These are phyloP conservation scores for Salix caprea DNA, from an alignment of 345 rosid genomes.

Conservation along the genomic window DNA sequence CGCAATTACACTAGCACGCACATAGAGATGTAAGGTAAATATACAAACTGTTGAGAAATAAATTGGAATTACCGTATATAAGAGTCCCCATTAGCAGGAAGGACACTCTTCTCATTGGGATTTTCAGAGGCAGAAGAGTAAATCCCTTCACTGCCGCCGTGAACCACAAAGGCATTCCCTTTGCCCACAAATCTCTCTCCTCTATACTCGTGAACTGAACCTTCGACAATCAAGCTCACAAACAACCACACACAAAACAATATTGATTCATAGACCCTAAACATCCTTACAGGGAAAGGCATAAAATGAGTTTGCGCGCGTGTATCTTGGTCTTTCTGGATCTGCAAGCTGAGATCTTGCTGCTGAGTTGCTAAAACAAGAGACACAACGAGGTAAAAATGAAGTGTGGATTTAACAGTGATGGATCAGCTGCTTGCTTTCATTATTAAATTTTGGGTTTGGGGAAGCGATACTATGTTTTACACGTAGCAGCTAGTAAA, in stretches of 20 bases:
- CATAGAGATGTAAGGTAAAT: background rate
- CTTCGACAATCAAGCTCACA: constrained; percentile 28
- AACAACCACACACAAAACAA: constrained; percentile 18
- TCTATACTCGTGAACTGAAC: constrained; percentile 82
- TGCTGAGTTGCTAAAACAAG: background rate
- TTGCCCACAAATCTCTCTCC: constrained; percentile 63
- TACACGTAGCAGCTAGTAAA: background rate
- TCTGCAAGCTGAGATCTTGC: constrained; percentile 27
- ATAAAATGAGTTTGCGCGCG: background rate
- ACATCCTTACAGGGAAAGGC: constrained; percentile 17
- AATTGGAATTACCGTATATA: constrained; percentile 54
- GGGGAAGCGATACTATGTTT: background rate
- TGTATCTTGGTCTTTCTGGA: constrained; percentile 22
- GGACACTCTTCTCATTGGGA: constrained; percentile 20
- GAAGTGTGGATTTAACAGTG: background rate
- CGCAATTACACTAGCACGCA: background rate
- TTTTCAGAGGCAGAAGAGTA: constrained; percentile 51
- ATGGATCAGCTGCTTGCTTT: background rate
- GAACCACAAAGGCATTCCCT: constrained; percentile 91
- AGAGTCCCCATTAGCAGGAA: constrained; percentile 44
- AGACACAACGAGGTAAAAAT: background rate
- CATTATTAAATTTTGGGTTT: background rate
- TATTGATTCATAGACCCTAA: constrained; percentile 7
- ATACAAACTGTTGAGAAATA: background rate
- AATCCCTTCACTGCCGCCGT: constrained; percentile 95